phyloP scores from a whole-genome alignment of 441 rosid species.

The Syzygium malaccense region DNA sequence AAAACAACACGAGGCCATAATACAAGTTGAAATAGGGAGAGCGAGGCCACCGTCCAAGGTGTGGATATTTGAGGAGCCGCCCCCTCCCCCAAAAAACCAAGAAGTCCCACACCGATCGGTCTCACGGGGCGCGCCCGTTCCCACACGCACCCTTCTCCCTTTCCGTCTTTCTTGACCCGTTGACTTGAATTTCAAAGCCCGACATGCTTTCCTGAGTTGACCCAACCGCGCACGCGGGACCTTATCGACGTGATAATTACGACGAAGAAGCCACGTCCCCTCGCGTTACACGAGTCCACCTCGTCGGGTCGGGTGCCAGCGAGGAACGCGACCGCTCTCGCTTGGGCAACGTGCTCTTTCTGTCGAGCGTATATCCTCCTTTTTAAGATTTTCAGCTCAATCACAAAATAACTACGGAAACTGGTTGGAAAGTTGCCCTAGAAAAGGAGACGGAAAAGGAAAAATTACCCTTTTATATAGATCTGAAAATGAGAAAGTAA shows the following conservation, averaged over 20 bases:
- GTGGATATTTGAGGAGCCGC: background rate
- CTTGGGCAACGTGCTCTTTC: background rate
- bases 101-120: background rate
- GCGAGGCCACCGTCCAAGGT: background rate
- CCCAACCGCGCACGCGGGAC: background rate
- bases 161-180: background rate
- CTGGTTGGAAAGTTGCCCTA: background rate
- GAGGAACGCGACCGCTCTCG: background rate
- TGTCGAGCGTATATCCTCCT: background rate
- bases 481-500: background rate
- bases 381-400: background rate
- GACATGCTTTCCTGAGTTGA: background rate
- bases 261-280: background rate
- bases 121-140: background rate
- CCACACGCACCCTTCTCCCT: background rate
- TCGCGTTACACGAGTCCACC: background rate
- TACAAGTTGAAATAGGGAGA: background rate
- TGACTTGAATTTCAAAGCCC: background rate
- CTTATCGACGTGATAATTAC: background rate
- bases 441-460: background rate
- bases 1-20: too few species aligned
- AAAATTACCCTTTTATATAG: background rate
- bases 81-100: background rate
- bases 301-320: background rate
- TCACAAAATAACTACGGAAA: background rate